Evolutionary conservation across 768 basidiomycete species (phyloP), one percentile per base, ranked within the genome.

Genomic region (Phylloporus arenicola): DNA sequence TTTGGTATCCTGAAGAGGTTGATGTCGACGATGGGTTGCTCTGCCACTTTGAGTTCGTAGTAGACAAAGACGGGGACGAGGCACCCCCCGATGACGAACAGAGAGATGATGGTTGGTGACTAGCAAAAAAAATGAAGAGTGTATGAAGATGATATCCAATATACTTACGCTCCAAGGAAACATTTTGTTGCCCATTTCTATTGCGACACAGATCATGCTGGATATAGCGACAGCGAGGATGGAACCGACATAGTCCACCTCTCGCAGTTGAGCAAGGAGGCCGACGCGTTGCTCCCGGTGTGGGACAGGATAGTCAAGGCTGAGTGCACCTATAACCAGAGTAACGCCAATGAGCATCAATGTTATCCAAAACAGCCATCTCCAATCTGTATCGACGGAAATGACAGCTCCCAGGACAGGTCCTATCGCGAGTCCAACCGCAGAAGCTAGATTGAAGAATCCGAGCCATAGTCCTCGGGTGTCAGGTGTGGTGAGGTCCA

Each of bases 341-440:
- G 66, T 71, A 2, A 68, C 14, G 20, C 51, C 60, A 20, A 71
- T 70, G 49, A 71, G 64, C 8, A 69, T 57, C 34, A 69, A 43
- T 0, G 70, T 69, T 48, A 74, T 74, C 62, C 72, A 76, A 60
- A 76, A 76, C 41, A 72, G 57, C 75, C 75, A 77, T 54, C 75
- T 60, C 76, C 75, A 77, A 7, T 65, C 42, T 8, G 70, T 55
- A 37, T 75, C 65, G 54, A 74, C 70, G 4, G 75, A 70, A 44
- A 78, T 66, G 33, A 72, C 58, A 19, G 77, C 77, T 7, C 76
- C 77, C 5, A 78, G 53, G 12, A 78, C 66, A 3, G 76, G 77
- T 1, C 77, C 76, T 34, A 75, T 60, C 33, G 77, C 70, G 8
- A 71, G 62, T n/a, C 75, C 74, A n/a, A 72, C 47, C 24, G 74